Evolutionary conservation across 495 filamentous ascomycete genomes (phyloP).

Genomic region (Paragyromitra xinjiangensis): DNA sequence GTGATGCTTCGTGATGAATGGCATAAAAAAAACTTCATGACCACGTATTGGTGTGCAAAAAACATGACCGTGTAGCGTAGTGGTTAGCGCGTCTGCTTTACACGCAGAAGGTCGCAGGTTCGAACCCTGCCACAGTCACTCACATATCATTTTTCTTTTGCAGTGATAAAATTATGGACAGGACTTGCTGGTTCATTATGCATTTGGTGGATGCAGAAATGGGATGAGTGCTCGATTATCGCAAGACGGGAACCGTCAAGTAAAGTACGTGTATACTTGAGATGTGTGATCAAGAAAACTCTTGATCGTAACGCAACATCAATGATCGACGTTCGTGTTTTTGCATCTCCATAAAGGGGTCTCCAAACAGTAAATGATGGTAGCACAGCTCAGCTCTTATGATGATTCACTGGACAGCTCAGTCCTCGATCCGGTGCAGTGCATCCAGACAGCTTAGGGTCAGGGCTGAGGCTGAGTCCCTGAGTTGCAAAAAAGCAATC

Average conservation of each 20-base stretch:
- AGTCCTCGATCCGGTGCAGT: constrained; percentile 1
- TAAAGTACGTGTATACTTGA: not conserved
- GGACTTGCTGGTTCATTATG: too few species aligned
- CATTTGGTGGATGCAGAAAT: too few species aligned
- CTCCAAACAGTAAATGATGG: not conserved
- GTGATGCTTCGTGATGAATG: not conserved
- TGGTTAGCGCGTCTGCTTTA: constrained; percentile 57
- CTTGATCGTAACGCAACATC: not conserved
- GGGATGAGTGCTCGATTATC: too few species aligned
- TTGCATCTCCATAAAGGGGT: not conserved
- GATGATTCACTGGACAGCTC: not conserved
- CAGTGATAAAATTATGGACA: too few species aligned
- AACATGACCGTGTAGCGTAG: constrained; percentile 54
- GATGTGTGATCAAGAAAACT: not conserved
- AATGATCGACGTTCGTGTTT: constrained; percentile 2
- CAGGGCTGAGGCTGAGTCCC: not conserved
- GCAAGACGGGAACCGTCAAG: too few species aligned
- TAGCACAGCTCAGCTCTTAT: not conserved
- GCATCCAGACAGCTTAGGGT: not conserved
- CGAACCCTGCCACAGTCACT: constrained; percentile 55
- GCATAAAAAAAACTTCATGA: not conserved
- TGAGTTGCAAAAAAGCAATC: not conserved
- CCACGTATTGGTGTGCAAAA: not conserved
- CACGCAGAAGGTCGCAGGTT: constrained; percentile 56
- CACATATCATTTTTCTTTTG: not conserved